These are phyloP conservation scores for Magnusiomyces tetraspermus DNA, from an alignment of 1,139 yeast genomes.

Conservation along the genomic window DNA sequence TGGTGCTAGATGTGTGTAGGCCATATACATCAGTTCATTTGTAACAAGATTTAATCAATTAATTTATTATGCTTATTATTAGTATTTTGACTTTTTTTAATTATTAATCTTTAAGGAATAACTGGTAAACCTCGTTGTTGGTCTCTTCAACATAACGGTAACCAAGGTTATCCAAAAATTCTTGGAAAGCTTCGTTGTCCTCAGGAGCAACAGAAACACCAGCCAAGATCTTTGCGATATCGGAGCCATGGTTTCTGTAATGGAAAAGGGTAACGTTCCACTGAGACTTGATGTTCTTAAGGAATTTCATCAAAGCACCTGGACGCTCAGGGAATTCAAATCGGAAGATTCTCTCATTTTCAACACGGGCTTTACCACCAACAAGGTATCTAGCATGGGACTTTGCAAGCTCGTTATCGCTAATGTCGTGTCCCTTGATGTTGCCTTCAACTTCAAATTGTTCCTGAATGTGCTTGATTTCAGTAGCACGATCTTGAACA, in stretches of 20 bases:
- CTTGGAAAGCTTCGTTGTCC: slow-evolving; percentile 54
- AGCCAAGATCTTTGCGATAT: slow-evolving; percentile 82
- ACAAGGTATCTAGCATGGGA: slow-evolving; percentile 92
- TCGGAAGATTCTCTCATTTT: slow-evolving; percentile 65
- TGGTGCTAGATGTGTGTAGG: slow-evolving; percentile 14
- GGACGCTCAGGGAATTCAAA: slow-evolving; percentile 98
- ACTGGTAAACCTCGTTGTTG: slow-evolving; percentile 69
- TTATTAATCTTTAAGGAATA: slow-evolving; percentile 41
- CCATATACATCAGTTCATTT: background rate
- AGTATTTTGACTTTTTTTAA: no score
- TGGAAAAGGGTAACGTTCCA: slow-evolving; percentile 95
- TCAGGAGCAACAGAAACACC: slow-evolving; percentile 78
- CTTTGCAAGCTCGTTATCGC: slow-evolving; percentile 89
- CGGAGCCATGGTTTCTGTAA: slow-evolving; percentile 94
- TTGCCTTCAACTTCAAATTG: slow-evolving; percentile 35
- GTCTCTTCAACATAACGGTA: slow-evolving; percentile 77
- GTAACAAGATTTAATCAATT: background rate
- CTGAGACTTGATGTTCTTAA: slow-evolving; percentile 56
- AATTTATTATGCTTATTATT: no score
- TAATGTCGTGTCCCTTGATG: slow-evolving; percentile 60
- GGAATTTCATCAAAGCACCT: slow-evolving; percentile 77
- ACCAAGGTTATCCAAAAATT: slow-evolving; percentile 60
- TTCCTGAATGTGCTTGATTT: slow-evolving; percentile 39
- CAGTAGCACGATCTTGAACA: slow-evolving; percentile 61
- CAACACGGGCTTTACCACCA: slow-evolving; percentile 69